Evolutionary conservation across 106 monocot species (phyloP), one percentile per base, ranked within the genome.

Genomic region (Apostasia shenzhenica): DNA sequence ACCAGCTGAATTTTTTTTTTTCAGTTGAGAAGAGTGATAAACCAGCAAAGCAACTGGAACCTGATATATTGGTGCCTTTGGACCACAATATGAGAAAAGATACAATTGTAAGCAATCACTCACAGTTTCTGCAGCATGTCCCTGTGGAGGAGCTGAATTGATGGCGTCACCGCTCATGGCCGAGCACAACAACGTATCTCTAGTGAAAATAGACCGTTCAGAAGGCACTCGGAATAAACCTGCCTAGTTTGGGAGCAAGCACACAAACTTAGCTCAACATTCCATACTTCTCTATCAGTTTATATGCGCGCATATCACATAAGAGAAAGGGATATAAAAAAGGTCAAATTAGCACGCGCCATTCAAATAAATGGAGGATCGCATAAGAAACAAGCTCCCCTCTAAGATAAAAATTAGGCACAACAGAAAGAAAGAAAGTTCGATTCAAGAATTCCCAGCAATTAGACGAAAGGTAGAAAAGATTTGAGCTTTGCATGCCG

Each of bases 141-240:
- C 62, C 0, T 50, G 48, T 9, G 53, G 26, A 50, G 68, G 47
- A 48, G 41, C 26, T 40, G 60, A 68, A 57, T 58, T 44, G 44
- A 42, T 45, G 10, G 2, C 8, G 50, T 76, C 62, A 12, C 67
- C 43, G 62, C 69, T 68, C 69, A 61, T 76, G 51, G 75, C 61
- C 68, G 59, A 53, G 14, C 41, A 41, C 43, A 38, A 2, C 1
- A 54, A 3, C 11, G 59, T 43, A 44, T 12, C 52, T 14, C 41
- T 55, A 5, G 42, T 54, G 10, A 37, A 45, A 39, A 53, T 38
- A 14, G 61, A 76, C 2, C 48, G 41, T 48, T 68, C 61, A 40
- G 69, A 76, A 44, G 76, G 40, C 45, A 38, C n/a, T 44, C 54
- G 61, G 39, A 43, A 61, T 42, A 26, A 69, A 68, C 60, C 76